Percentiles rank a stretch among this genome's conserved stretches.
Conservation (phyloP, 1,284 basidiomycete genomes). For the Malassezia japonica region DNA sequence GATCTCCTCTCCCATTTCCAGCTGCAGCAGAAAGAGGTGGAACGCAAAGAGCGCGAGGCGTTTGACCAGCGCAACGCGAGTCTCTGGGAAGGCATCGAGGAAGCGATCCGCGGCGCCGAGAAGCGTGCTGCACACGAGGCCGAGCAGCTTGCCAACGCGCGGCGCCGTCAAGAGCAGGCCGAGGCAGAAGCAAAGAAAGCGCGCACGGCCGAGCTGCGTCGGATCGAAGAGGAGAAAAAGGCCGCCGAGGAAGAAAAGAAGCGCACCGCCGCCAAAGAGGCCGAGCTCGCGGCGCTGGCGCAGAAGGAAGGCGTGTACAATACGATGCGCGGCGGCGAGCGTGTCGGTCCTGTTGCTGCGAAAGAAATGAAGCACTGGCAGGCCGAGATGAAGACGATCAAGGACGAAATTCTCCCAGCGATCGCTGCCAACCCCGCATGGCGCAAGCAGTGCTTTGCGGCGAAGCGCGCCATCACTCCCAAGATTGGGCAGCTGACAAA, state of each 20-base stretch:
- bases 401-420: conserved; percentile 61
- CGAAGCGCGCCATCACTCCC: conserved; percentile 75
- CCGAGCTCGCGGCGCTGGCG: conserved; percentile 23
- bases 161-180: conserved; percentile 32
- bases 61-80: conserved; percentile 37
- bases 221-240: conserved; percentile 34
- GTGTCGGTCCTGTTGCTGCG: conserved; percentile 21
- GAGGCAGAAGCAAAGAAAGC: conserved; percentile 27
- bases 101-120: conserved; percentile 36
- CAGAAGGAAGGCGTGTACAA: conserved; percentile 9
- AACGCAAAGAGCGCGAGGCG: conserved; percentile 26
- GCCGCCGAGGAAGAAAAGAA: conserved; percentile 20
- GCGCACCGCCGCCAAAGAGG: conserved; percentile 8
- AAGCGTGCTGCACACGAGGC: conserved; percentile 28
- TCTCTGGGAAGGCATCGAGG: conserved; percentile 43
- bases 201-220: conserved; percentile 30
- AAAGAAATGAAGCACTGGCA: conserved; percentile 27
- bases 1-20: conserved; percentile 28
- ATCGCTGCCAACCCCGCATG: conserved; percentile 60
- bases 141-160: conserved; percentile 25
- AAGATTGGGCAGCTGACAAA: conserved; percentile 87
- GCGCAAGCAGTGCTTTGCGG: conserved; percentile 52
- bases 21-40: conserved; percentile 25
- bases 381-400: conserved; percentile 56
- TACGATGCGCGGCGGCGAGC: conserved; percentile 23